Evolutionary conservation across 2,329 filamentous ascomycete genomes (phyloP).

Genomic region (Zymoseptoria ardabiliae): DNA sequence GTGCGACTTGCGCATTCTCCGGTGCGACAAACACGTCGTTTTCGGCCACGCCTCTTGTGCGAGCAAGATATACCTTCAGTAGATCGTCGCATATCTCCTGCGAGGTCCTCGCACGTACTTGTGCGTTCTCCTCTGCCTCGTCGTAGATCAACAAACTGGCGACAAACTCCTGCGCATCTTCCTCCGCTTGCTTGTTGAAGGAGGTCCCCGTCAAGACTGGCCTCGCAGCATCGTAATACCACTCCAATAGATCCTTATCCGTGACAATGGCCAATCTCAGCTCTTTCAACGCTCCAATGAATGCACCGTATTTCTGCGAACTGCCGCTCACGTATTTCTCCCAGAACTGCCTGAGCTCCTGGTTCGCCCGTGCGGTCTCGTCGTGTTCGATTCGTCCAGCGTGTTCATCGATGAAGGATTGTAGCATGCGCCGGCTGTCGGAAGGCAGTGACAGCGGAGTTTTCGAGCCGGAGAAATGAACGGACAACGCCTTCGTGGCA

Average conservation of each 20-base stretch:
- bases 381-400: constrained; percentile 50
- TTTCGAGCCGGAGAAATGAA: constrained; percentile 36
- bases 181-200: constrained; percentile 56
- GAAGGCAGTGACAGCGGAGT: constrained; percentile 55
- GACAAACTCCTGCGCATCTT: constrained; percentile 58
- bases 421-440: constrained; percentile 35
- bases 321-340: constrained; percentile 54
- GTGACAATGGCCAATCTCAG: constrained; percentile 58
- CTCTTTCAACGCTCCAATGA: constrained; percentile 58
- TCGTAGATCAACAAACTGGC: constrained; percentile 59
- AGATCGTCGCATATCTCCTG: constrained; percentile 53
- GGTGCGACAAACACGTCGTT: constrained; percentile 31
- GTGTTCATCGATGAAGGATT: constrained; percentile 58
- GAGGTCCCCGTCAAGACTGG: constrained; percentile 51
- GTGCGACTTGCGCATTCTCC: constrained; percentile 41
- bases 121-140: constrained; percentile 46
- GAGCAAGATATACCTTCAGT: constrained; percentile 37
- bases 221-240: constrained; percentile 60
- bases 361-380: constrained; percentile 59
- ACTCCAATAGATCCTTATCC: constrained; percentile 56
- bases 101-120: constrained; percentile 47
- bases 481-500: constrained; percentile 40
- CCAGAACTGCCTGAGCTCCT: constrained; percentile 63
- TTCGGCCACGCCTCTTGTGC: constrained; percentile 33
- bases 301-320: constrained; percentile 54